Conservation (phyloP, 2,329 filamentous ascomycete genomes). For the Nigrospora oryzae region DNA sequence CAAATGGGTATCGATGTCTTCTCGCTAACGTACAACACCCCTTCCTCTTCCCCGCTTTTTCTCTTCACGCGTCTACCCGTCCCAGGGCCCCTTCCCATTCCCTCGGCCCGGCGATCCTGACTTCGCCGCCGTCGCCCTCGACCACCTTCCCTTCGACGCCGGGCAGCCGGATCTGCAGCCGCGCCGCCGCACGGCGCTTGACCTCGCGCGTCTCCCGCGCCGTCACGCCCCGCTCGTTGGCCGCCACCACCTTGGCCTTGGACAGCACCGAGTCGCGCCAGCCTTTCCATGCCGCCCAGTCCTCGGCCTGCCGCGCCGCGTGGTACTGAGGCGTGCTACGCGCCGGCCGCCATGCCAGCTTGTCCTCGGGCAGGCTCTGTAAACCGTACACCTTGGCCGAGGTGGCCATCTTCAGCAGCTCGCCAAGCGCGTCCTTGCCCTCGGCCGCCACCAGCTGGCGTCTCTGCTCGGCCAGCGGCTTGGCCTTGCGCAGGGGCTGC, state of each 20-base stretch:
- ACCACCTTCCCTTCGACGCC: conserved; percentile 35
- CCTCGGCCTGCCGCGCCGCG: conserved; percentile 55
- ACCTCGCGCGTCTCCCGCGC: conserved; percentile 15
- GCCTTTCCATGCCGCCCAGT: conserved; percentile 52
- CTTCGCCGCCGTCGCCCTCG: conserved; percentile 25
- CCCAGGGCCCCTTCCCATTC: conserved; percentile 50
- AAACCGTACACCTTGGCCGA: conserved; percentile 52
- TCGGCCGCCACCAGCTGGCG: conserved; percentile 46
- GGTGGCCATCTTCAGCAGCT: conserved; percentile 54
- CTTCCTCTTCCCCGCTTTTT: too few relatives aligned
- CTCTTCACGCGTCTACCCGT: conserved; percentile 18
- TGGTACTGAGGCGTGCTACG: conserved; percentile 57
- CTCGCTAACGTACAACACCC: too few relatives aligned
- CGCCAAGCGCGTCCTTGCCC: conserved; percentile 53
- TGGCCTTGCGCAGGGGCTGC: conserved; percentile 46
- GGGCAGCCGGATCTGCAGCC: conserved; percentile 41
- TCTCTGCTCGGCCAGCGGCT: conserved; percentile 19
- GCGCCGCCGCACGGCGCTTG: conserved; percentile 31
- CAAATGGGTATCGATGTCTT: too few relatives aligned
- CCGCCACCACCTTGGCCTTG: conserved; percentile 36
- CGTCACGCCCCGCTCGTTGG: conserved; percentile 5
- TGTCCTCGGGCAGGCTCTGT: conserved; percentile 46
- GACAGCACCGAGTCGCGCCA: conserved; percentile 48
- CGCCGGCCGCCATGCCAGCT: conserved; percentile 57
- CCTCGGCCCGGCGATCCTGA: conserved; percentile 43